A percentile compares a stretch with the other conserved stretches of the same genome.
Evolutionary conservation across 768 basidiomycete genomes (phyloP).

Genomic region (Fistulinella prunicolor): DNA sequence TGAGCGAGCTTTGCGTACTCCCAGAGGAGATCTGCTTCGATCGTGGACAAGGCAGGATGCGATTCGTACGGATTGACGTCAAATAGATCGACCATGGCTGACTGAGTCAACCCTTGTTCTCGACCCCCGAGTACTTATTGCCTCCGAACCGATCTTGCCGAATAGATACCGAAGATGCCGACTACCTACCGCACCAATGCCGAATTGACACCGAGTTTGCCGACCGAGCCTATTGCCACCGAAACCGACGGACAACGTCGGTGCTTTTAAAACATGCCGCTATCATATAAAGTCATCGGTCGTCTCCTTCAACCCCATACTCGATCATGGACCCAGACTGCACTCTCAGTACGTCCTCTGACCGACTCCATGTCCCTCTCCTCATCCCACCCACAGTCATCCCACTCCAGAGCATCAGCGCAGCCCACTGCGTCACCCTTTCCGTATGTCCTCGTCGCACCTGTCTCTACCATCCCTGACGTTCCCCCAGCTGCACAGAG

Average conservation of each 20-base stretch:
- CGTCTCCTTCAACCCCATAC: neutral
- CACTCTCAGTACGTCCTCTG: constrained; percentile 57
- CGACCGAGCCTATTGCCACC: constrained; percentile 1
- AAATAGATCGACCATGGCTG: constrained; percentile 26
- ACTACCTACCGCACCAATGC: neutral
- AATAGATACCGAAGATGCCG: constrained; percentile 1
- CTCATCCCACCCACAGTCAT: constrained; percentile 35
- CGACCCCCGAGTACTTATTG: neutral
- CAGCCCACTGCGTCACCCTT: constrained; percentile 57
- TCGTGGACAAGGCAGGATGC: constrained; percentile 59
- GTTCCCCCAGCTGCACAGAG: constrained; percentile 62
- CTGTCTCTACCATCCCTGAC: constrained; percentile 6
- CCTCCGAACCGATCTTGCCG: neutral
- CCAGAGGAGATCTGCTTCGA: constrained; percentile 84
- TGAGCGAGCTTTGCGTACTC: constrained; percentile 88
- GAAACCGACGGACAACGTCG: constrained; percentile 4
- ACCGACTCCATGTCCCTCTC: neutral
- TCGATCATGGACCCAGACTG: constrained; percentile 77
- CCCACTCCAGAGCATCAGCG: constrained; percentile 47
- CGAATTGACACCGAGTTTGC: no score
- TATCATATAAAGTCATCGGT: no score
- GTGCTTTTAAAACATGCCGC: no score
- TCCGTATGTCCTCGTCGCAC: constrained; percentile 44
- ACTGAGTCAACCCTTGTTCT: neutral
- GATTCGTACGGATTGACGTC: constrained; percentile 68